Conservation (phyloP, 2,329 filamentous ascomycete genomes). For the Curvularia eragrostidis region DNA sequence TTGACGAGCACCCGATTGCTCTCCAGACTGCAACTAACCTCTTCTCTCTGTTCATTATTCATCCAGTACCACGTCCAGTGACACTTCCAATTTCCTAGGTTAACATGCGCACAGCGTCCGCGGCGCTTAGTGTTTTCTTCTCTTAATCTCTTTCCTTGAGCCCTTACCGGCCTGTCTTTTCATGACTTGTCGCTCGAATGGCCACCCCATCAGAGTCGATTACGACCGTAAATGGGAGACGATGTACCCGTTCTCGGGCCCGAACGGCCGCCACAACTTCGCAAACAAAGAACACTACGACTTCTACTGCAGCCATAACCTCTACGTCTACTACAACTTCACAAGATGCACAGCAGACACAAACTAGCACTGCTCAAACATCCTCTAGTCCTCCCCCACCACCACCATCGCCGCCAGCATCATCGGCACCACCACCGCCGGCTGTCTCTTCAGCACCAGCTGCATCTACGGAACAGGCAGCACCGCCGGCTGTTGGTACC, state of each 20-base stretch:
- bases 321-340: constrained; percentile 23
- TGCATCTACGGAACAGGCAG: constrained; percentile 17
- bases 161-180: constrained; percentile 39
- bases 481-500: constrained; percentile 25
- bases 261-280: constrained; percentile 39
- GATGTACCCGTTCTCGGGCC: constrained; percentile 49
- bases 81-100: constrained; percentile 37
- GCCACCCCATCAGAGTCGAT: constrained; percentile 47
- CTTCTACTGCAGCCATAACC: constrained; percentile 29
- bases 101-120: constrained; percentile 48
- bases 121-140: constrained; percentile 39
- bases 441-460: constrained; percentile 24
- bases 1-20: constrained; percentile 38
- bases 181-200: constrained; percentile 48
- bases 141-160: constrained; percentile 39
- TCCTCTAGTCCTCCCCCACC: constrained; percentile 22
- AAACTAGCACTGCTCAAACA: constrained; percentile 28
- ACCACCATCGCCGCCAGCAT: constrained; percentile 22
- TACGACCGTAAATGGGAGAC: constrained; percentile 49
- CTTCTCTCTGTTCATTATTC: constrained; percentile 32
- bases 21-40: constrained; percentile 35
- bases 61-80: constrained; percentile 32
- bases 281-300: constrained; percentile 22
- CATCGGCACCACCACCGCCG: background rate
- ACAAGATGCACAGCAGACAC: constrained; percentile 31